Percentiles rank a stretch among this genome's conserved stretches.
Conservation (phyloP, 2,329 filamentous ascomycete species). For the Colletotrichum gigasporum region DNA sequence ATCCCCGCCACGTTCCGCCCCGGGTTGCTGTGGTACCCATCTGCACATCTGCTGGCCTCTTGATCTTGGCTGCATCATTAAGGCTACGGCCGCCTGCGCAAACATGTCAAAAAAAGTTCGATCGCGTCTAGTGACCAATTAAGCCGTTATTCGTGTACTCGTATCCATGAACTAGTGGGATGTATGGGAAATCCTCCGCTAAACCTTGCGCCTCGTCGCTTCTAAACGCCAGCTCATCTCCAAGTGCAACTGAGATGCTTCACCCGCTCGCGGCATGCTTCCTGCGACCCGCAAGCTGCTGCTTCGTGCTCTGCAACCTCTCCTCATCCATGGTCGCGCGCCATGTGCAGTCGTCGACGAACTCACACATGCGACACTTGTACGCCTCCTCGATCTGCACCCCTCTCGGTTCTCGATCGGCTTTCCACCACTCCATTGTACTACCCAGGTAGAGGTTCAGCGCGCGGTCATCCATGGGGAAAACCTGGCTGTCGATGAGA, state of each 20-base stretch:
- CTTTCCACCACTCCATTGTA: constrained; percentile 90
- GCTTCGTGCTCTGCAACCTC: constrained; percentile 32
- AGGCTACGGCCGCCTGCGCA: too few relatives aligned
- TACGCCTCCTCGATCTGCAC: constrained; percentile 86
- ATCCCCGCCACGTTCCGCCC: too few relatives aligned
- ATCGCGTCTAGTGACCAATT: background rate
- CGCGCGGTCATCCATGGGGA: constrained; percentile 71
- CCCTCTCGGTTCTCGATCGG: constrained; percentile 75
- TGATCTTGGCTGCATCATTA: too few relatives aligned
- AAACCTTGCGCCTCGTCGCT: background rate
- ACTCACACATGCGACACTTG: constrained; percentile 89
- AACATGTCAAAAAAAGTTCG: too few relatives aligned
- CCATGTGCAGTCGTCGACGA: constrained; percentile 83
- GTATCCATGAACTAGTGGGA: background rate
- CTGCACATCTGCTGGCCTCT: too few relatives aligned
- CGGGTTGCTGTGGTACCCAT: too few relatives aligned
- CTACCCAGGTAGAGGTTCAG: constrained; percentile 73
- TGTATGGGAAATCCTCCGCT: background rate
- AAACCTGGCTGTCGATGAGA: constrained; percentile 64
- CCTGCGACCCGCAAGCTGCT: constrained; percentile 8
- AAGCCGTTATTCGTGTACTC: background rate
- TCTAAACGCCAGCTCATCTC: background rate
- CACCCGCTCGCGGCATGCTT: background rate
- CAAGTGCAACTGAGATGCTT: background rate
- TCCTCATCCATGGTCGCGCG: constrained; percentile 74